Evolutionary conservation across 1,284 basidiomycete species (phyloP).

Genomic region (Cryptococcus floricola): DNA sequence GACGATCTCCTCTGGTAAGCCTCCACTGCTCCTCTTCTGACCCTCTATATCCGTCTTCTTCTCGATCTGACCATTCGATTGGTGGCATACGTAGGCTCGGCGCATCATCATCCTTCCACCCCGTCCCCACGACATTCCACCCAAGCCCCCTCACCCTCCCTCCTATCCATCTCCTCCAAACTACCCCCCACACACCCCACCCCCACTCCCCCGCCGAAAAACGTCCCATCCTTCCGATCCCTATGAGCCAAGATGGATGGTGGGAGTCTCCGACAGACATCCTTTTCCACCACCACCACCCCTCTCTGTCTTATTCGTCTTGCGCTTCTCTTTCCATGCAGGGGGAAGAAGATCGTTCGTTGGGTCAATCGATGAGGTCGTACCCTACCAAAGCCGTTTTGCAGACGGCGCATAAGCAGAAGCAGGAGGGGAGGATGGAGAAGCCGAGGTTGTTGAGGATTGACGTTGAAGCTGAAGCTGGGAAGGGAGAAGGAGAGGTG

Average conservation of each 20-base stretch:
- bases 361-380: neutral
- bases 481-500: neutral
- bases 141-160: neutral
- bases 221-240: neutral
- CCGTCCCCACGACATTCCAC: neutral
- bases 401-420: neutral
- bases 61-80: neutral
- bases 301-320: neutral
- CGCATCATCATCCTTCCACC: neutral
- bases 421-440: neutral
- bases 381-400: neutral
- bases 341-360: neutral
- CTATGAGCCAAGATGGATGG: neutral
- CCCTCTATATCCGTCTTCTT: neutral
- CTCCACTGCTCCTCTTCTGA: neutral
- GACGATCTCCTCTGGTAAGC: neutral
- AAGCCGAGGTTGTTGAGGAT: neutral
- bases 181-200: neutral
- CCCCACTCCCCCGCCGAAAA: neutral
- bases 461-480: neutral
- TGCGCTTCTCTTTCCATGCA: neutral
- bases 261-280: slow-evolving; percentile 1
- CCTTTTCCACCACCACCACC: slow-evolving; percentile 3
- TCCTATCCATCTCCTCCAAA: neutral
- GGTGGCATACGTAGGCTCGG: neutral